Evolutionary conservation across 768 basidiomycete genomes (phyloP).

Genomic region (Coprinopsis marcescibilis): DNA sequence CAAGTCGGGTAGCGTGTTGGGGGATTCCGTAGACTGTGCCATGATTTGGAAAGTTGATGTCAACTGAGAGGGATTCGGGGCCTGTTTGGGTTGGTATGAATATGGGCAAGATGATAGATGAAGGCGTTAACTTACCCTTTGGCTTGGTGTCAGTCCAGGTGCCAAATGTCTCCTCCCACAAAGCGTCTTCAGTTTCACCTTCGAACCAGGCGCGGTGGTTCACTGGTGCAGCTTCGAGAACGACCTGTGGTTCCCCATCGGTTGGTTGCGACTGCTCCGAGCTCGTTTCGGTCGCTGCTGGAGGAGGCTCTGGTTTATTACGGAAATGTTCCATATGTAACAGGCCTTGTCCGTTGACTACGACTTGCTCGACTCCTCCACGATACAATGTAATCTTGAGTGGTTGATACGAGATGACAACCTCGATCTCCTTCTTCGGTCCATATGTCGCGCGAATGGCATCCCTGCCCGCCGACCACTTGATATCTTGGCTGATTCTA

Average conservation of each 20-base stretch:
- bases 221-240: conserved; percentile 41
- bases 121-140: conserved; percentile 75
- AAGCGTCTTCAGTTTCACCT: conserved; percentile 74
- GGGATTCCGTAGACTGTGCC: conserved; percentile 93
- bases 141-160: conserved; percentile 93
- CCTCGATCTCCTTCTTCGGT: conserved; percentile 52
- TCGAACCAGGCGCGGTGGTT: conserved; percentile 79
- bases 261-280: conserved; percentile 38
- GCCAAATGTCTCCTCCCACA: conserved; percentile 85
- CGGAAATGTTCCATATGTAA: conserved; percentile 99
- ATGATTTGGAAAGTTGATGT: conserved; percentile 90
- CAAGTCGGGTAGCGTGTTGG: conserved; percentile 88
- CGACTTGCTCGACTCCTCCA: conserved; percentile 76
- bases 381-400: conserved; percentile 68
- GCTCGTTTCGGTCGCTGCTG: conserved; percentile 38
- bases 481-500: conserved; percentile 46
- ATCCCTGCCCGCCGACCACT: conserved; percentile 63
- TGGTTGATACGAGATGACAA: conserved; percentile 70
- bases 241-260: conserved; percentile 44
- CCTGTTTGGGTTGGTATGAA: conserved; percentile 44
- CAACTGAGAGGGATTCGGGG: conserved; percentile 89
- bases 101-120: not conserved
- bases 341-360: conserved; percentile 83
- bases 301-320: conserved; percentile 43
- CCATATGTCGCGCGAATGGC: conserved; percentile 64